These are phyloP conservation scores for Hericium erinaceus DNA, from an alignment of 768 basidiomycete species.

Conservation along the genomic window DNA sequence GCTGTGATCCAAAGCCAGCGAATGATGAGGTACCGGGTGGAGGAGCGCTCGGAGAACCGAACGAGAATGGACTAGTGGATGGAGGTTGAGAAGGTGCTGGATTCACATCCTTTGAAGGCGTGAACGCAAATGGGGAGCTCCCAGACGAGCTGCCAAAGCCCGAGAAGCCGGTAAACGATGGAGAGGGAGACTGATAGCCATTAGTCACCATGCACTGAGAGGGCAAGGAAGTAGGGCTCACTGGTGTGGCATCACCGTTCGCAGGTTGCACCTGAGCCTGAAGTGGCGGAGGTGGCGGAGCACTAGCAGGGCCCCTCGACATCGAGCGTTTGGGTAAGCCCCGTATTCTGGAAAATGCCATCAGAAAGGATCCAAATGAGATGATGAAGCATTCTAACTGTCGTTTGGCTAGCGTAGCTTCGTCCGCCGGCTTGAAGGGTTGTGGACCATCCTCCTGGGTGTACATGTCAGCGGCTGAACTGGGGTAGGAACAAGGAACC, in stretches of 20 bases:
- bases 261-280: too few relatives aligned
- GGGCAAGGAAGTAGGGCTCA: too few relatives aligned
- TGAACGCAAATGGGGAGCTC: neutral
- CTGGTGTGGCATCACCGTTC: too few relatives aligned
- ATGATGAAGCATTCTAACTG: conserved; percentile 32
- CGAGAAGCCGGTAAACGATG: neutral
- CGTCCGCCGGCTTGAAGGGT: conserved; percentile 48
- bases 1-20: neutral
- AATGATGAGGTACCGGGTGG: conserved; percentile 5
- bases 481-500: too few relatives aligned
- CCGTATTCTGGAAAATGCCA: conserved; percentile 42
- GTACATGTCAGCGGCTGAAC: neutral
- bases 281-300: neutral
- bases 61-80: neutral
- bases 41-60: conserved; percentile 46
- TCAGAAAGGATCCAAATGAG: neutral
- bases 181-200: too few relatives aligned
- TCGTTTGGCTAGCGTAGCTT: conserved; percentile 43
- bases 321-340: conserved; percentile 44
- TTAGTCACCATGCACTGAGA: too few relatives aligned
- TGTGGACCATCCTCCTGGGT: conserved; percentile 28
- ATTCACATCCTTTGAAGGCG: neutral
- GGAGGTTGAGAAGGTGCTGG: neutral
- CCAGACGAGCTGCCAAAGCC: neutral
- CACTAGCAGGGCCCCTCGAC: conserved; percentile 8